These are phyloP conservation scores for Picocystis sp. DNA, from an alignment of 163 green algal genomes.

Conservation along the genomic window DNA sequence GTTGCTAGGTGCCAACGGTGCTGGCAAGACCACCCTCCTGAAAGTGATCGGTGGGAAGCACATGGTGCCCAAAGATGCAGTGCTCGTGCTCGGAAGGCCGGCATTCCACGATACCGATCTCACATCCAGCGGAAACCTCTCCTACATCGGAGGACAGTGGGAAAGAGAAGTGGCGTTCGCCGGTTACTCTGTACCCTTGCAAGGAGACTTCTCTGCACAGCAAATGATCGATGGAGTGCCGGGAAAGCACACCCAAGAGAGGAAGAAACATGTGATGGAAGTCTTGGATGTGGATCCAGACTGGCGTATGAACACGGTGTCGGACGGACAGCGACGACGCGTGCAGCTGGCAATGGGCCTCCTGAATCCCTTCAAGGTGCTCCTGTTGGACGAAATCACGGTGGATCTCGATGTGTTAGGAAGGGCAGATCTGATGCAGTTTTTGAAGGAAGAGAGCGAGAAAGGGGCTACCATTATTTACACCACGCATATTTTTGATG, in stretches of 20 bases:
- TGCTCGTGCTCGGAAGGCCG: slow-evolving; percentile 40
- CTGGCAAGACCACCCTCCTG: slow-evolving; percentile 89
- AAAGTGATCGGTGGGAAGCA: slow-evolving; percentile 32
- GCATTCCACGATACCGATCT: slow-evolving; percentile 86
- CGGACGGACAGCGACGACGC: slow-evolving; percentile 83
- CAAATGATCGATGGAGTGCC: slow-evolving; percentile 57
- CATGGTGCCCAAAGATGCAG: slow-evolving; percentile 24
- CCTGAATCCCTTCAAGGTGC: slow-evolving; percentile 70
- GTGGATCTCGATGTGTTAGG: slow-evolving; percentile 96
- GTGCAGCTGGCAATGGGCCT: slow-evolving; percentile 91
- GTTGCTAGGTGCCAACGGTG: slow-evolving; percentile 30
- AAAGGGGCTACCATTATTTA: slow-evolving; percentile 77
- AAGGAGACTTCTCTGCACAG: slow-evolving; percentile 76
- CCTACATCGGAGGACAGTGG: slow-evolving; percentile 71
- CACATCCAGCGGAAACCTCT: slow-evolving; percentile 56
- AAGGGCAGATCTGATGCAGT: slow-evolving; percentile 75
- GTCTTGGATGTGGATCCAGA: slow-evolving; percentile 80
- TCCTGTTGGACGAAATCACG: slow-evolving; percentile 91
- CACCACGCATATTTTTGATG: slow-evolving; percentile 98
- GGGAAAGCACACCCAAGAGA: background rate
- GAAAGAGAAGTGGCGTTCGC: slow-evolving; percentile 71
- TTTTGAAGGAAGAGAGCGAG: slow-evolving; percentile 75
- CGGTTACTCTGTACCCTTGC: slow-evolving; percentile 39
- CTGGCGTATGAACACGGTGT: slow-evolving; percentile 86
- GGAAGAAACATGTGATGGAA: slow-evolving; percentile 7